Evolutionary conservation across 2,329 filamentous ascomycete species (phyloP), one percentile per base, ranked within the genome.

Genomic region (Xylaria sp.): DNA sequence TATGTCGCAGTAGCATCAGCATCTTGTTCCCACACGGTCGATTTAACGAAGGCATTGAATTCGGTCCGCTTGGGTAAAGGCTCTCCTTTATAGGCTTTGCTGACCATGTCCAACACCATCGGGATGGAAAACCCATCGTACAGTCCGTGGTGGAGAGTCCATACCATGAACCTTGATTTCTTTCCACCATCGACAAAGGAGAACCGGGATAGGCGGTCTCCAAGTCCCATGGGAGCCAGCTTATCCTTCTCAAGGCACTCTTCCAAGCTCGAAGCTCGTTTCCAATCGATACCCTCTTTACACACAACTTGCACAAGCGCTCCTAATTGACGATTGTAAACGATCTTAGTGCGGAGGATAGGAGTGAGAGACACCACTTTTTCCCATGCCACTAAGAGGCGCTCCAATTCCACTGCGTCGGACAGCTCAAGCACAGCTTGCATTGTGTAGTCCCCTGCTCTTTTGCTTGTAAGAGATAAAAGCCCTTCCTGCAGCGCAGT

Each of bases 361-460:
- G 51, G 51, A 9, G 51, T 54, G 9, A 54, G 25, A 5, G 51
- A 54, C 8, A 54, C 51, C 6, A 54, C 51, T n/a, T 54, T 54
- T 18, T 34, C 51, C 51, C 51, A 54, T 54, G 51, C 51, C 34
- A 13, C 9, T 15, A 34, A 15, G 15, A 54, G 51, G 18, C 25
- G 13, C 15, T 54, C 51, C 8, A 28, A 28, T 8, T 54, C 51
- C 13, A 54, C 15, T 34, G 25, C 13, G 13, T 34, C 28, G 13
- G 51, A 34, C n/a, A 54, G 51, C 51, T 54, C 51, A 8, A 54
- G 51, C 51, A 54, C 51, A 34, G 51, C 51, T 28, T 54, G 51
- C 51, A 54, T 54, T 32, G 51, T 54, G 51, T 54, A 54, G 51
- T 54, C 25, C 1, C 51, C 51, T 32, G 28, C 18, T 15, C 51